These are phyloP conservation scores for Malus hybrid DNA, from an alignment of 331 rosid species.

Conservation along the genomic window DNA sequence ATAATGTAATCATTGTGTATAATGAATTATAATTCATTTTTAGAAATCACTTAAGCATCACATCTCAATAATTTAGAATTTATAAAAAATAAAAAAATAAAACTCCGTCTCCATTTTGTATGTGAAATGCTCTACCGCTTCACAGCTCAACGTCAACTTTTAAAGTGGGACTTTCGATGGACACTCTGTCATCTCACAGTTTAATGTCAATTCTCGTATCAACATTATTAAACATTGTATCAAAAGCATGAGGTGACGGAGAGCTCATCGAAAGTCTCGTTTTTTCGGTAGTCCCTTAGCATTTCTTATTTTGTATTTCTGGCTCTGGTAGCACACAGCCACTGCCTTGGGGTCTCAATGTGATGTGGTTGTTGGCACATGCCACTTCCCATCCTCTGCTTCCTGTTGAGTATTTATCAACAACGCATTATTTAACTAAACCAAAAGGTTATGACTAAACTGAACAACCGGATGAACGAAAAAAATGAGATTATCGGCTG, in stretches of 20 bases:
- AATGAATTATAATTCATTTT: too few relatives aligned
- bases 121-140: too few relatives aligned
- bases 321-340: conserved; percentile 80
- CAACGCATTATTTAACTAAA: not conserved
- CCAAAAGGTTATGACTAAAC: not conserved
- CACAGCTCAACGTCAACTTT: too few relatives aligned
- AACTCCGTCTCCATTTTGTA: not conserved
- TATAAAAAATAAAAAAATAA: not conserved
- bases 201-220: too few relatives aligned
- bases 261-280: rapidly evolving
- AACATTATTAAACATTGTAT: too few relatives aligned
- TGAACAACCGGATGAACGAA: not conserved
- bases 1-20: too few relatives aligned
- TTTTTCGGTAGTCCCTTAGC: too few relatives aligned
- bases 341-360: conserved; percentile 60
- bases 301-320: not conserved
- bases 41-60: too few relatives aligned
- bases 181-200: rapidly evolving
- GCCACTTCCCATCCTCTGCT: conserved; percentile 72
- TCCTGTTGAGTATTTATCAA: conserved; percentile 43
- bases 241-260: too few relatives aligned
- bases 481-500: not conserved
- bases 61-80: too few relatives aligned
- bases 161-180: too few relatives aligned
- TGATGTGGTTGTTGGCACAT: conserved; percentile 59